phyloP scores from a whole-genome alignment of 495 filamentous ascomycete species.

The Clohesyomyces aquaticus region DNA sequence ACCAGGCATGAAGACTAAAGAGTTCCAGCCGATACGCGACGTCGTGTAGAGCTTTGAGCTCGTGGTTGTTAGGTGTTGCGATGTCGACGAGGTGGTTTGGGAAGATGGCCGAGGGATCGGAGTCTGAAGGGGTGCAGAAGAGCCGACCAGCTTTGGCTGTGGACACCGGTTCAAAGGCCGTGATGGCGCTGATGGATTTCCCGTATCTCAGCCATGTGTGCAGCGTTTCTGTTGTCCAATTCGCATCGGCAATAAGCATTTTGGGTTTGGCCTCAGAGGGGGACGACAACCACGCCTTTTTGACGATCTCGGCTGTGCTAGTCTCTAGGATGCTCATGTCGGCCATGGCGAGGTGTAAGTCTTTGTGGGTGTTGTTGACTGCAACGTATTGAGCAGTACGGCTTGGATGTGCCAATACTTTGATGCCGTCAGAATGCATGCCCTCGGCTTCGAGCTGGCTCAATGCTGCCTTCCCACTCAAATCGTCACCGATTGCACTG shows the following conservation, averaged over 20 bases:
- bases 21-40: conserved; percentile 64
- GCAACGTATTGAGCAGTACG: conserved; percentile 90
- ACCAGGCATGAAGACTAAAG: conserved; percentile 75
- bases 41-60: conserved; percentile 75
- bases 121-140: conserved; percentile 50
- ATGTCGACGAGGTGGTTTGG: conserved; percentile 69
- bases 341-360: conserved; percentile 85
- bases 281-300: conserved; percentile 26
- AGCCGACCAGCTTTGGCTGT: conserved; percentile 72
- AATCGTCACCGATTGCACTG: conserved; percentile 75
- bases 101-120: conserved; percentile 50
- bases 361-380: conserved; percentile 80
- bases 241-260: conserved; percentile 81
- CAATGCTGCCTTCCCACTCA: conserved; percentile 73
- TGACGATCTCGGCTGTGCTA: conserved; percentile 37
- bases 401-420: conserved; percentile 55
- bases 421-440: conserved; percentile 67
- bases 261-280: conserved; percentile 51
- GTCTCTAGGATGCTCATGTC: conserved; percentile 86
- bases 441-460: conserved; percentile 62
- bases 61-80: conserved; percentile 78
- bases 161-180: conserved; percentile 94
- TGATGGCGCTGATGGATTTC: conserved; percentile 54
- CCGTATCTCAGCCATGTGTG: conserved; percentile 65
- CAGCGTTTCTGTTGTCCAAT: conserved; percentile 70